These are phyloP conservation scores for Chlorella sorokiniana DNA, from an alignment of 139 green algal species.

Conservation along the genomic window DNA sequence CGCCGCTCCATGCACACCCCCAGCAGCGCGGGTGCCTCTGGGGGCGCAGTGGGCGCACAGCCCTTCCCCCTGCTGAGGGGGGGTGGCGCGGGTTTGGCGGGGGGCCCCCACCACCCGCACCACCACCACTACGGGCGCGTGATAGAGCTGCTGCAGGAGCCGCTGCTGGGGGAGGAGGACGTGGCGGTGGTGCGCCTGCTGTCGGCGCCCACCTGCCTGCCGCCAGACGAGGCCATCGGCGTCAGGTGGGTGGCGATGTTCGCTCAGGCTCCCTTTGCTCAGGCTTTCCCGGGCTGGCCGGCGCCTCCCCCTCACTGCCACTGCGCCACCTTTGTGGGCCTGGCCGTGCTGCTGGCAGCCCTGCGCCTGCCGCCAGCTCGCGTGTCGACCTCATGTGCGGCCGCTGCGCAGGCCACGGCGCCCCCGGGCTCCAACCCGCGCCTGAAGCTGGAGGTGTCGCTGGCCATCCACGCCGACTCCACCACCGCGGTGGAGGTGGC, in stretches of 20 bases:
- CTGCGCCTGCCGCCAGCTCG: not conserved
- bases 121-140: conserved; percentile 19
- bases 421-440: conserved; percentile 24
- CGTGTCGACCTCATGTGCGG: too few species aligned
- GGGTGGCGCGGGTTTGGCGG: not conserved
- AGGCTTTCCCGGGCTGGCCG: too few species aligned
- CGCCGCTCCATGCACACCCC: conserved; percentile 10
- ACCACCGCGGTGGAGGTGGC: conserved; percentile 67
- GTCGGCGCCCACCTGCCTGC: not conserved
- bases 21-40: not conserved
- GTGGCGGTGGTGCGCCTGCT: conserved; percentile 22
- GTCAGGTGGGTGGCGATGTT: conserved; percentile 1
- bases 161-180: conserved; percentile 7
- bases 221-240: conserved; percentile 18
- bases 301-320: too few species aligned
- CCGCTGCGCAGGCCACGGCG: not conserved
- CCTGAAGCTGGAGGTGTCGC: conserved; percentile 42
- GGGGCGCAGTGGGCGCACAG: not conserved
- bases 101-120: not conserved
- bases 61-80: not conserved
- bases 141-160: conserved; percentile 18
- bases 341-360: too few species aligned
- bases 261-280: not conserved
- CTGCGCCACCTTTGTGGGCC: too few species aligned
- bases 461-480: conserved; percentile 57